Percentiles rank a stretch among this genome's conserved stretches.
phyloP scores from a whole-genome alignment of 2,329 filamentous ascomycete species.

The Aspergillus ochraceoroseus region DNA sequence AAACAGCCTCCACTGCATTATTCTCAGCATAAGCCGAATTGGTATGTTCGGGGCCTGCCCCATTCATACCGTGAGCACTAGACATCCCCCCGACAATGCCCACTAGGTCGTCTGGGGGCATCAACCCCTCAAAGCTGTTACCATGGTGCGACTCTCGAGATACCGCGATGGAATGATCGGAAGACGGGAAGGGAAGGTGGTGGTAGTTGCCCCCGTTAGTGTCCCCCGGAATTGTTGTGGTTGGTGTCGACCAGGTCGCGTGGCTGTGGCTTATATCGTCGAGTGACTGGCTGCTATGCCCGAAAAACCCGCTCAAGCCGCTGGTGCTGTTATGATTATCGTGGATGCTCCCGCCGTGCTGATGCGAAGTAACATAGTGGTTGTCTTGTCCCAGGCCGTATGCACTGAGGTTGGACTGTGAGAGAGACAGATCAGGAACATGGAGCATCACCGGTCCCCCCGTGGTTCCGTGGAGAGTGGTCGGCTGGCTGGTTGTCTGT shows the following conservation, averaged over 20 bases:
- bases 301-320: slow-evolving; percentile 34
- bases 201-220: slow-evolving; percentile 30
- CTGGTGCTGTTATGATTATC: slow-evolving; percentile 32
- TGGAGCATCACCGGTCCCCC: slow-evolving; percentile 33
- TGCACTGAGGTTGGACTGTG: slow-evolving; percentile 28
- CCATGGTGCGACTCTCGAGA: slow-evolving; percentile 33
- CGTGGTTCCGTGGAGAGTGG: slow-evolving; percentile 28
- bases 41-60: slow-evolving; percentile 33
- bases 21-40: slow-evolving; percentile 30
- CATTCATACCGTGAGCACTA: slow-evolving; percentile 32
- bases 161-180: slow-evolving; percentile 30
- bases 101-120: slow-evolving; percentile 36
- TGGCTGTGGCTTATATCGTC: slow-evolving; percentile 34
- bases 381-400: slow-evolving; percentile 32
- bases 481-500: slow-evolving; percentile 31
- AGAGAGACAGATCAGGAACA: slow-evolving; percentile 34
- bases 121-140: slow-evolving; percentile 32
- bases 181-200: slow-evolving; percentile 31
- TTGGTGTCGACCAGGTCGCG: slow-evolving; percentile 30
- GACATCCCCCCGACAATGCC: slow-evolving; percentile 38
- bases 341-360: slow-evolving; percentile 28
- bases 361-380: slow-evolving; percentile 34
- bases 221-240: slow-evolving; percentile 30
- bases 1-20: slow-evolving; percentile 31
- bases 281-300: slow-evolving; percentile 30